Conservation (phyloP, 192 early-diverging fungal genomes). For the Gryganskiella cystojenkinii region DNA sequence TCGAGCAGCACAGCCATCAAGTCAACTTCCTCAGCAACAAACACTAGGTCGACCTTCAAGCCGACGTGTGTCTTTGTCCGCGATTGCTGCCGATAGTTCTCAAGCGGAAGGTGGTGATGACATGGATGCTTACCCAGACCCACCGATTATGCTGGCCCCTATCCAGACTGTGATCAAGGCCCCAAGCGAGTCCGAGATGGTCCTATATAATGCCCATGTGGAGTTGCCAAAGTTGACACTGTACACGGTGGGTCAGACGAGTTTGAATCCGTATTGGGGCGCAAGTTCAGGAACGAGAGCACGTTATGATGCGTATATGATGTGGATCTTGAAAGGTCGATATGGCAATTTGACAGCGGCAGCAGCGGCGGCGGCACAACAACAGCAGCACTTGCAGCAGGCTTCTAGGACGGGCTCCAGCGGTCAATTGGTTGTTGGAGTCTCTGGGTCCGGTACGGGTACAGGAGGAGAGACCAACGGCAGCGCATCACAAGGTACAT, state of each 20-base stretch:
- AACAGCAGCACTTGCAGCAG: neutral
- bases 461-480: no score
- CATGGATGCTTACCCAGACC: conserved; percentile 20
- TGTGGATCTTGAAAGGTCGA: conserved; percentile 42
- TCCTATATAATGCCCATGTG: conserved; percentile 43
- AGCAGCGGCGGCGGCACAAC: conserved; percentile 1
- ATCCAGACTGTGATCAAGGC: conserved; percentile 28
- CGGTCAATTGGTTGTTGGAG: no score
- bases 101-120: neutral
- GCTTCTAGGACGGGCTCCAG: neutral
- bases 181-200: conserved; percentile 36
- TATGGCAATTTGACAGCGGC: conserved; percentile 17
- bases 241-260: conserved; percentile 42
- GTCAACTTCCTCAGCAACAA: no score
- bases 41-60: no score
- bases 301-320: conserved; percentile 41
- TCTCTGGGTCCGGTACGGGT: no score
- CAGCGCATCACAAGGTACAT: no score
- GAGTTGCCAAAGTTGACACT: conserved; percentile 45
- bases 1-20: neutral
- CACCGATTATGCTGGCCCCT: conserved; percentile 38
- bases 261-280: conserved; percentile 41
- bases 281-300: conserved; percentile 28
- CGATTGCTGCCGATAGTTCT: neutral
- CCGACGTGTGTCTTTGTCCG: no score